Percentiles rank a stretch among this genome's conserved stretches.
These are phyloP conservation scores for Lenwebbia sp. DNA, from an alignment of 345 rosid species.

Conservation along the genomic window DNA sequence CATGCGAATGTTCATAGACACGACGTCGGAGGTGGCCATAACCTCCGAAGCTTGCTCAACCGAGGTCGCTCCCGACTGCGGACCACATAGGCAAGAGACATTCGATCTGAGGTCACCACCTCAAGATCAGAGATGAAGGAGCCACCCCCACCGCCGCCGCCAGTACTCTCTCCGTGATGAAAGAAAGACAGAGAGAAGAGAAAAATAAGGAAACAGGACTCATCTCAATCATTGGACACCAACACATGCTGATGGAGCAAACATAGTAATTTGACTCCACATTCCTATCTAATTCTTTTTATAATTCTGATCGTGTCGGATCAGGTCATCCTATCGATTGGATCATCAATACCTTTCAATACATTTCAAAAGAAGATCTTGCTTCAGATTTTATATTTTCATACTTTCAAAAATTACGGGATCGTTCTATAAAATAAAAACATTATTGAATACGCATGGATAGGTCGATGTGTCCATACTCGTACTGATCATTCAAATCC, in stretches of 20 bases:
- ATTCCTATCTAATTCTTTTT: no score
- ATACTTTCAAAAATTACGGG: no score
- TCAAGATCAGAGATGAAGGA: not conserved
- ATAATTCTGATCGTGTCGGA: no score
- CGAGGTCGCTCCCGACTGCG: not conserved
- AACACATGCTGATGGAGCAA: not conserved
- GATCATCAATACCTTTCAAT: no score
- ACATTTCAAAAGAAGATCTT: no score
- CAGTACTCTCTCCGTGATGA: no score
- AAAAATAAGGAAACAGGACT: not conserved
- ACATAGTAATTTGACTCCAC: not conserved
- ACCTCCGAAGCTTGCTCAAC: not conserved
- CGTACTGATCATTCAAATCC: accelerated
- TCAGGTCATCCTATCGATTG: no score
- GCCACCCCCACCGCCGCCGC: no score
- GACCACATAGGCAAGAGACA: not conserved
- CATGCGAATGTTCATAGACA: not conserved
- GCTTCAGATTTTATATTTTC: no score
- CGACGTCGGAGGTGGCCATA: no score
- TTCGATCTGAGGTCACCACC: not conserved
- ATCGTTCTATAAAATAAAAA: not conserved
- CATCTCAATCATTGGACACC: not conserved
- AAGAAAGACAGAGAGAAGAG: no score
- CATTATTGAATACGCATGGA: accelerated
- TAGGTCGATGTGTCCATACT: accelerated